A percentile compares a stretch with the other conserved stretches of the same genome.
These are phyloP conservation scores for Suhomyces sp. DNA, from an alignment of 805 yeast genomes.

Conservation along the genomic window DNA sequence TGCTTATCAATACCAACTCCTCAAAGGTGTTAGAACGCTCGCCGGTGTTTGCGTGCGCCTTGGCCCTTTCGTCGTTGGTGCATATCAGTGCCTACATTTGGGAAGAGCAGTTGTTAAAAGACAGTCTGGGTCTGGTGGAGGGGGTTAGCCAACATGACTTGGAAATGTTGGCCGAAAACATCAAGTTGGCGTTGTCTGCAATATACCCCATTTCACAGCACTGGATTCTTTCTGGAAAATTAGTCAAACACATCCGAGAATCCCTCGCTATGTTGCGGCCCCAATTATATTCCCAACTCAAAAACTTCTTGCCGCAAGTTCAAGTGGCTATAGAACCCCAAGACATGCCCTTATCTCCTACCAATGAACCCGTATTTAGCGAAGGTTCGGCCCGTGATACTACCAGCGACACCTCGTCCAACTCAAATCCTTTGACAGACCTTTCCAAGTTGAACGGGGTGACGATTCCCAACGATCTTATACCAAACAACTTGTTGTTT, in stretches of 20 bases:
- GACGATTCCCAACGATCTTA: background rate
- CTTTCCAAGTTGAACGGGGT: background rate
- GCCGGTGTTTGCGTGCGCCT: slow-evolving; percentile 51
- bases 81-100: slow-evolving; percentile 53
- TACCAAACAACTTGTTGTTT: background rate
- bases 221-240: slow-evolving; percentile 48
- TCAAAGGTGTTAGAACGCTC: slow-evolving; percentile 43
- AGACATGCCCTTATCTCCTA: background rate
- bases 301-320: slow-evolving; percentile 25
- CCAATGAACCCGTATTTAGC: background rate
- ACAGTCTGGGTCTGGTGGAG: background rate
- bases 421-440: background rate
- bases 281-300: slow-evolving; percentile 34
- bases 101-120: slow-evolving; percentile 40
- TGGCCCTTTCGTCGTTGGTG: slow-evolving; percentile 51
- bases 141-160: slow-evolving; percentile 20
- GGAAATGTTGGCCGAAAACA: slow-evolving; percentile 45
- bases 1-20: slow-evolving; percentile 47
- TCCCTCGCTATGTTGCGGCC: slow-evolving; percentile 44
- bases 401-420: background rate
- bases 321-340: slow-evolving; percentile 8
- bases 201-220: slow-evolving; percentile 49
- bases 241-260: slow-evolving; percentile 46
- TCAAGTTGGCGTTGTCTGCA: slow-evolving; percentile 48
- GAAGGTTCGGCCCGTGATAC: background rate